Evolutionary conservation across 2,329 filamentous ascomycete genomes (phyloP).

Genomic region (Neonectria sp.): DNA sequence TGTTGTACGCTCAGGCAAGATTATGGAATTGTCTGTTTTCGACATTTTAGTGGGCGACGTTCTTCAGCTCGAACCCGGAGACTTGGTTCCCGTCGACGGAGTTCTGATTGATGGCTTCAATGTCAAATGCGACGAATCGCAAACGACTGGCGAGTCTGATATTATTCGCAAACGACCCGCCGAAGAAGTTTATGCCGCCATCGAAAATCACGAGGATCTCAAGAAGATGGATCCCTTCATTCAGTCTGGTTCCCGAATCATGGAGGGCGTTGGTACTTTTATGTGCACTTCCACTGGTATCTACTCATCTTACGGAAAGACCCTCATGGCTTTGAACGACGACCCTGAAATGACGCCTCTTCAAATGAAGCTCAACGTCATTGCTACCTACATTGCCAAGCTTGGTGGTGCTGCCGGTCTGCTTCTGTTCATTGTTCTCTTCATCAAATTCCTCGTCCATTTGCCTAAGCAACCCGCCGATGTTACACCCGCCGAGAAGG

Average conservation of each 20-base stretch:
- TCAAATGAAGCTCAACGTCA: constrained; percentile 81
- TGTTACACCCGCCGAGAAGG: constrained; percentile 78
- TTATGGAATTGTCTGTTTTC: constrained; percentile 77
- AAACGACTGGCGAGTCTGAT: constrained; percentile 85
- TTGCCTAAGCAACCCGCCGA: constrained; percentile 67
- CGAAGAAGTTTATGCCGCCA: constrained; percentile 78
- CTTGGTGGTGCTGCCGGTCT: constrained; percentile 83
- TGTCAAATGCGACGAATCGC: constrained; percentile 84
- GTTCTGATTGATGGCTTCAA: constrained; percentile 81
- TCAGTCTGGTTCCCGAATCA: constrained; percentile 85
- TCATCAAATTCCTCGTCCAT: constrained; percentile 86
- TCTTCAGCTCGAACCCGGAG: constrained; percentile 80
- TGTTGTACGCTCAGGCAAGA: constrained; percentile 79
- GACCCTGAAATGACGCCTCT: constrained; percentile 83
- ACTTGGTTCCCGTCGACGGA: constrained; percentile 82
- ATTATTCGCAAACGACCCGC: constrained; percentile 77
- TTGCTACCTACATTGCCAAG: constrained; percentile 85
- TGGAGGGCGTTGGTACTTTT: constrained; percentile 83
- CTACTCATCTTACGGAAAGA: constrained; percentile 82
- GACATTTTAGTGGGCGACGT: constrained; percentile 80
- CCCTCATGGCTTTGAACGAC: constrained; percentile 80
- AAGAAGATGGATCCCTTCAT: constrained; percentile 88
- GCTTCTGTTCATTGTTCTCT: constrained; percentile 85
- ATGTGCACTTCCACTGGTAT: constrained; percentile 81
- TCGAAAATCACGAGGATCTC: constrained; percentile 75